Evolutionary conservation across 2,329 filamentous ascomycete genomes (phyloP).

Genomic region (Colletotrichum zoysiae): DNA sequence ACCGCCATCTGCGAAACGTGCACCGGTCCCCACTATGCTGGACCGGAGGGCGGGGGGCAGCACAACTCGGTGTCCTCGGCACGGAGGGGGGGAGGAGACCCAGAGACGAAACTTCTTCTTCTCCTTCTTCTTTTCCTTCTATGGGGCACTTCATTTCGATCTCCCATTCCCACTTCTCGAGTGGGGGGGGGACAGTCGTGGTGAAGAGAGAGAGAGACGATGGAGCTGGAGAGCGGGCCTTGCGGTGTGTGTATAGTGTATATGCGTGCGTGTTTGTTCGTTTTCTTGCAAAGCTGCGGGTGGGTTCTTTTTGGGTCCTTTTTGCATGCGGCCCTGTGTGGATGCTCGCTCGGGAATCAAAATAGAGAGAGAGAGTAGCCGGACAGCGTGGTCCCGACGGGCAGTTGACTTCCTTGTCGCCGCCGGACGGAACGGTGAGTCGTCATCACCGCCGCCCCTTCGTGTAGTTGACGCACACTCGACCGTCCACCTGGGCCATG

Average conservation of each 20-base stretch:
- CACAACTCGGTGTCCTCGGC: slow-evolving; percentile 25
- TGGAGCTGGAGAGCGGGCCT: not conserved
- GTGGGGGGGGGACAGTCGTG: slow-evolving; percentile 3
- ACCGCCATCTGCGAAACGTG: slow-evolving; percentile 31
- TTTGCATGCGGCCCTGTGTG: not conserved
- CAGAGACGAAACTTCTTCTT: slow-evolving; percentile 6
- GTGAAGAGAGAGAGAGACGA: not conserved
- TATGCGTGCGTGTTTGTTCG: not conserved
- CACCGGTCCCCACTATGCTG: not conserved
- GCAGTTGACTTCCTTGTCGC: slow-evolving; percentile 1
- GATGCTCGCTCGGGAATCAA: not conserved
- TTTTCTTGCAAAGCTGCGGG: no score
- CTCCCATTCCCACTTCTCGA: not conserved
- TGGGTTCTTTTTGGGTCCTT: not conserved
- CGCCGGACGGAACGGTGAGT: not conserved
- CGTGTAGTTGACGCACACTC: not conserved
- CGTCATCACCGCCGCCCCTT: slow-evolving; percentile 5
- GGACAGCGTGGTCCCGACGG: slow-evolving; percentile 9
- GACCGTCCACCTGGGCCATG: not conserved
- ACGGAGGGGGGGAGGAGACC: slow-evolving; percentile 17
- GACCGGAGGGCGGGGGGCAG: not conserved
- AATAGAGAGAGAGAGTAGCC: not conserved
- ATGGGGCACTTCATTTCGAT: not conserved
- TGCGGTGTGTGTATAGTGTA: not conserved
- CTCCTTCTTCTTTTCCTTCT: not conserved